These are phyloP conservation scores for Acanthamoeba culbertsoni DNA, from an alignment of 208 protist species.

Conservation along the genomic window DNA sequence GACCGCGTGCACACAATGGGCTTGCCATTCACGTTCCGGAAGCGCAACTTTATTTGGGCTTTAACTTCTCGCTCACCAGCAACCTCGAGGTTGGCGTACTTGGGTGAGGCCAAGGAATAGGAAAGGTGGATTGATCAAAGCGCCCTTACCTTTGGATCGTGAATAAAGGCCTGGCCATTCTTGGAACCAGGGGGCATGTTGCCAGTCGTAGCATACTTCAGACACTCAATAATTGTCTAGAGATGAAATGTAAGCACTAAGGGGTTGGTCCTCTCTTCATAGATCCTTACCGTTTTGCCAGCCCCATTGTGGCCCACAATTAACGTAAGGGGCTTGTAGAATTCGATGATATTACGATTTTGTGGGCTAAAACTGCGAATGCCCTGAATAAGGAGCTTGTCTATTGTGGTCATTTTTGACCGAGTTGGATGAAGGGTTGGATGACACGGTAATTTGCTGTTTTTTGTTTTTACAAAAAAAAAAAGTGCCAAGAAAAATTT, in stretches of 20 bases:
- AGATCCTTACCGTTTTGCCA: conserved; percentile 87
- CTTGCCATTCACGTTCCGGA: conserved; percentile 76
- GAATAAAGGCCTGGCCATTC: conserved; percentile 95
- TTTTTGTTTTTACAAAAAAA: background rate
- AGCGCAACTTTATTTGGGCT: conserved; percentile 94
- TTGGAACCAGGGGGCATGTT: conserved; percentile 93
- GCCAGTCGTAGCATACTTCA: conserved; percentile 96
- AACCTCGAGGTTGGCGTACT: conserved; percentile 73
- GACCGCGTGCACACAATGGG: conserved; percentile 86
- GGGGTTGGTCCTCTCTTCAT: background rate
- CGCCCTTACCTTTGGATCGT: conserved; percentile 91
- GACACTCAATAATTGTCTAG: conserved; percentile 97
- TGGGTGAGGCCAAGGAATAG: background rate
- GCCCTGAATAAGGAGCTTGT: conserved; percentile 95
- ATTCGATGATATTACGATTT: conserved; percentile 91
- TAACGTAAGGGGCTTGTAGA: conserved; percentile 97
- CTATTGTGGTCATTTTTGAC: conserved; percentile 89
- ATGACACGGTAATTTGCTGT: background rate
- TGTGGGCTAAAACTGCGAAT: conserved; percentile 96
- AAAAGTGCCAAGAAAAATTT: background rate
- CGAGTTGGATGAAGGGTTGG: background rate
- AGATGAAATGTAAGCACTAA: background rate
- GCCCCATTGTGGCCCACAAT: conserved; percentile 98
- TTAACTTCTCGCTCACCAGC: conserved; percentile 94
- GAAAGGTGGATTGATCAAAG: background rate